Conservation (phyloP, 441 rosid species). For the Populus trichocarpa region DNA sequence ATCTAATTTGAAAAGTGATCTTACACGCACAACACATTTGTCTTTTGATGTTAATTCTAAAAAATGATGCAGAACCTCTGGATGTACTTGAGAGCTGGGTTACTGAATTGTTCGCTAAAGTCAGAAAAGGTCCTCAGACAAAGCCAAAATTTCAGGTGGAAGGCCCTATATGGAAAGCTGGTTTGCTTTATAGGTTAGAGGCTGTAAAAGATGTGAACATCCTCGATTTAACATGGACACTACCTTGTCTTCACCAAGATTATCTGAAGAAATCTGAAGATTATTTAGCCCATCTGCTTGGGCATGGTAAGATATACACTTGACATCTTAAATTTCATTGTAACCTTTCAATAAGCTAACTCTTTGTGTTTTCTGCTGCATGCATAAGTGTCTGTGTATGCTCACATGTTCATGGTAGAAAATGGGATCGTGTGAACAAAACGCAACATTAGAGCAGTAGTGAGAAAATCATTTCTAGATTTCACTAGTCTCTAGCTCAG, state of each 20-base stretch:
- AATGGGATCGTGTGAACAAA: background rate
- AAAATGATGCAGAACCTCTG: constrained; percentile 67
- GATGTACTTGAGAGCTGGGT: constrained; percentile 92
- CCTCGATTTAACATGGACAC: constrained; percentile 81
- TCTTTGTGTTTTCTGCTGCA: background rate
- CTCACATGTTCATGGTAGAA: background rate
- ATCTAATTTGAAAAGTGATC: background rate
- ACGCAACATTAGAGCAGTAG: background rate
- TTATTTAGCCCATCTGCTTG: constrained; percentile 89
- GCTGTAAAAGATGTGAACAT: constrained; percentile 92
- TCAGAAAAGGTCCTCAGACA: constrained; percentile 61
- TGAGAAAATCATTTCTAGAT: background rate
- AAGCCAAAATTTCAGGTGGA: constrained; percentile 55
- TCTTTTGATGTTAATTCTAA: constrained; percentile 3
- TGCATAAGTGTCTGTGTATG: background rate
- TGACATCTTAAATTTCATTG: constrained; percentile 2
- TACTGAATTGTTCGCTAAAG: constrained; percentile 62
- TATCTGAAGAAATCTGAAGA: constrained; percentile 94
- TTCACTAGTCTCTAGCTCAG: background rate
- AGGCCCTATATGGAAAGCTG: constrained; percentile 77
- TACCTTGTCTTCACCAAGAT: constrained; percentile 84
- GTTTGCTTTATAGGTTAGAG: constrained; percentile 75
- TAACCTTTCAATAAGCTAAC: background rate
- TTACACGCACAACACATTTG: background rate
- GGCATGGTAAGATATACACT: constrained; percentile 64